Conservation (phyloP, 2,329 filamentous ascomycete genomes). For the Niveomyces coronatus region DNA sequence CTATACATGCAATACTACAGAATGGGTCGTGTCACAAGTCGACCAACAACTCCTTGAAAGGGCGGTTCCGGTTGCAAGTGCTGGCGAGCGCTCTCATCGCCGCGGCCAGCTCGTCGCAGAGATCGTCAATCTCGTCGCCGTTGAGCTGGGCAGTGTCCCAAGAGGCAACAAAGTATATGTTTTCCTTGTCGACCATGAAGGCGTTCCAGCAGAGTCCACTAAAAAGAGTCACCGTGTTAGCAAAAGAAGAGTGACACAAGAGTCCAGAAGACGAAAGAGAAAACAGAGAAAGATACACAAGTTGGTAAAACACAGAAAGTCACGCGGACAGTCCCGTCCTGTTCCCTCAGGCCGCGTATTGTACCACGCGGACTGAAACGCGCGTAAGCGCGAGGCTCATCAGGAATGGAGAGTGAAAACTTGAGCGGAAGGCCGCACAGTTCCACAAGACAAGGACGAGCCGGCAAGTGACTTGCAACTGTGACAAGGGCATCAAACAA, state of each 20-base stretch:
- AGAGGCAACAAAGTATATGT: constrained; percentile 26
- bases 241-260: too few relatives aligned
- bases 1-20: too few relatives aligned
- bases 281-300: too few relatives aligned
- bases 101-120: constrained; percentile 21
- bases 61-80: constrained; percentile 19
- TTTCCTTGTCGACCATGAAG: constrained; percentile 23
- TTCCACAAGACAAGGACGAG: too few relatives aligned
- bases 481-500: background rate
- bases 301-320: too few relatives aligned
- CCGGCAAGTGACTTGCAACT: background rate
- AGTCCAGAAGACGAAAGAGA: too few relatives aligned
- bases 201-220: constrained; percentile 30
- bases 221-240: background rate
- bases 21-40: background rate
- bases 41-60: constrained; percentile 18
- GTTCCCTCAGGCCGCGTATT: too few relatives aligned
- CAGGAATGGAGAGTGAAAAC: too few relatives aligned
- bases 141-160: constrained; percentile 32
- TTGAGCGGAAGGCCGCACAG: too few relatives aligned
- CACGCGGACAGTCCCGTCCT: too few relatives aligned
- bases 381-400: too few relatives aligned
- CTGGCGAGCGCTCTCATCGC: constrained; percentile 20
- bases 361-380: too few relatives aligned
- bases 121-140: constrained; percentile 19